A percentile compares a stretch with the other conserved stretches of the same genome.
Conservation (phyloP, 2,329 filamentous ascomycete genomes). For the Thielaviopsis populi region DNA sequence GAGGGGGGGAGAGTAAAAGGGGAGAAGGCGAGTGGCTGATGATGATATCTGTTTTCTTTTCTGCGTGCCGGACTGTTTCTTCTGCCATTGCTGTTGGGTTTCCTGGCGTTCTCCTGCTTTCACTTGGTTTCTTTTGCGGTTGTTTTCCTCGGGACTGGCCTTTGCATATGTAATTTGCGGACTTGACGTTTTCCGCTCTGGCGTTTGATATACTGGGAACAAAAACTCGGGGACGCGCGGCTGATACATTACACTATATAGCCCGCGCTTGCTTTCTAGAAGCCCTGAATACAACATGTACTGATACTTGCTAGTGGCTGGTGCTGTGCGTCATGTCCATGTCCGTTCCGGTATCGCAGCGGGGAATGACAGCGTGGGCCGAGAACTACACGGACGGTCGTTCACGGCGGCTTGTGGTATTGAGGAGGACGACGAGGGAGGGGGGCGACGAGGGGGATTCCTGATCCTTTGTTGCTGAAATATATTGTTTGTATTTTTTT, state of each 20-base stretch:
- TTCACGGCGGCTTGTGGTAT: no score
- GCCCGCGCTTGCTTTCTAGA: background rate
- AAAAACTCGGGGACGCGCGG: background rate
- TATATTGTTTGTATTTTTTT: no score
- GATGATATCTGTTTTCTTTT: background rate
- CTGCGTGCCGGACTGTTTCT: background rate
- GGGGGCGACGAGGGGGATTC: no score
- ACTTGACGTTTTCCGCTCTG: background rate
- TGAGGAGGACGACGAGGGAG: no score
- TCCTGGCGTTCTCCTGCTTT: background rate
- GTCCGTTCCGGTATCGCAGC: constrained; percentile 5
- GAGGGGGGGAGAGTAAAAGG: background rate
- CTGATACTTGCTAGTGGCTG: background rate
- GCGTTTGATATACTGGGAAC: constrained; percentile 5
- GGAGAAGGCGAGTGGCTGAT: background rate
- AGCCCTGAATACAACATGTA: background rate
- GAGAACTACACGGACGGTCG: background rate
- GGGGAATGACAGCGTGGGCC: background rate
- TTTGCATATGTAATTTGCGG: constrained; percentile 2
- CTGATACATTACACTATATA: no score
- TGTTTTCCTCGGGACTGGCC: background rate
- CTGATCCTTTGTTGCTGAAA: no score
- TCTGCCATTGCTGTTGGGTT: background rate
- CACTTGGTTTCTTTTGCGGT: background rate
- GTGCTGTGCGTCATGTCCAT: background rate